phyloP scores from a whole-genome alignment of 306 rosid species.

The Prunus mume region DNA sequence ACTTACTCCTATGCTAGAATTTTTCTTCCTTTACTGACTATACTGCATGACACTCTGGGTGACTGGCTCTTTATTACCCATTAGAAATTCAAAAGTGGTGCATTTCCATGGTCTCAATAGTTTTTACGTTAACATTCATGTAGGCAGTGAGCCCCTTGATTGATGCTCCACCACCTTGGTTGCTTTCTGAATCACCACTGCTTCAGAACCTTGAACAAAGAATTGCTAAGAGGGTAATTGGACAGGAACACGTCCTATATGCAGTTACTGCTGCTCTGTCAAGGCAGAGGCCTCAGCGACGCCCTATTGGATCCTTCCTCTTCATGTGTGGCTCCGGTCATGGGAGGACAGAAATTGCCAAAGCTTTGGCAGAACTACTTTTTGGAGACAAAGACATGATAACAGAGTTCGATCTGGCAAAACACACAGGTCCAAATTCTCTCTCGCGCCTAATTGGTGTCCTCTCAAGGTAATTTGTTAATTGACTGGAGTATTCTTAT shows the following conservation, averaged over 20 bases:
- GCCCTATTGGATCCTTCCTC: conserved; percentile 27
- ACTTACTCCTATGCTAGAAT: background rate
- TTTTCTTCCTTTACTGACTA: background rate
- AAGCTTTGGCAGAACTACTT: conserved; percentile 11
- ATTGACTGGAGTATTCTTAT: background rate
- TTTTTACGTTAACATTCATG: background rate
- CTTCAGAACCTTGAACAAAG: conserved; percentile 22
- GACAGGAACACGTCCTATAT: conserved; percentile 17
- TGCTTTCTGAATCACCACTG: background rate
- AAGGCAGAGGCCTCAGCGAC: conserved; percentile 13
- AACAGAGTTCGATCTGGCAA: conserved; percentile 17
- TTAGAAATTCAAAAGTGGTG: background rate
- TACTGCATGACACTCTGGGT: background rate
- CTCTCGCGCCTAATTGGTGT: background rate
- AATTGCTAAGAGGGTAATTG: conserved; percentile 18
- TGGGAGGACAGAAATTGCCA: conserved; percentile 24
- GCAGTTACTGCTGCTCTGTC: conserved; percentile 21
- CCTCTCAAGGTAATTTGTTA: conserved; percentile 9
- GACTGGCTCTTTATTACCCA: background rate
- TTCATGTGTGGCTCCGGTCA: conserved; percentile 23
- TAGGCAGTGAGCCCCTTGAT: conserved; percentile 7
- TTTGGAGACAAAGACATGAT: conserved; percentile 20
- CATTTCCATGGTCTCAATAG: background rate
- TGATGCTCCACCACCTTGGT: conserved; percentile 11
- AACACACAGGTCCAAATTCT: conserved; percentile 17